These are phyloP conservation scores for Amesomyces nigricolor DNA, from an alignment of 2,329 filamentous ascomycete genomes.

Conservation along the genomic window DNA sequence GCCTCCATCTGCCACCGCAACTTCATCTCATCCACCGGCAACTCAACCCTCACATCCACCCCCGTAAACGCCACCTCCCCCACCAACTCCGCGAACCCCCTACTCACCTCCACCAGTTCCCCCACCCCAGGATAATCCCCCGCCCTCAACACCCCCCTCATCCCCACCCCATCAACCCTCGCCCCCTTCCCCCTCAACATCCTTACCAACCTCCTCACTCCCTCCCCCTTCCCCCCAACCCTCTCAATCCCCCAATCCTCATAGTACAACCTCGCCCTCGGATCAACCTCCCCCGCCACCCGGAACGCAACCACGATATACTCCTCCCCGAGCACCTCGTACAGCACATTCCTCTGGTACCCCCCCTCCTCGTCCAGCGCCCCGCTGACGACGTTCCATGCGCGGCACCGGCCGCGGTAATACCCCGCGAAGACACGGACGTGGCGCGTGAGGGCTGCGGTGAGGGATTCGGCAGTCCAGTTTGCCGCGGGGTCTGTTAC, in stretches of 20 bases:
- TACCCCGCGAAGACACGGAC: constrained; percentile 43
- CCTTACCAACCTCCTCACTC: constrained; percentile 39
- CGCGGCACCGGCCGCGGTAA: constrained; percentile 45
- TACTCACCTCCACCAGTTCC: constrained; percentile 41
- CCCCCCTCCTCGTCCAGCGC: constrained; percentile 50
- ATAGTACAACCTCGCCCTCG: constrained; percentile 50
- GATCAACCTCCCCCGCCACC: constrained; percentile 44
- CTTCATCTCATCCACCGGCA: constrained; percentile 37
- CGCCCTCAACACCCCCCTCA: constrained; percentile 55
- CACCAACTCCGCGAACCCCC: constrained; percentile 44
- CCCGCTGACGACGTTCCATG: constrained; percentile 57
- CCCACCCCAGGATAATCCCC: constrained; percentile 41
- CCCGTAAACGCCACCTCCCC: constrained; percentile 52
- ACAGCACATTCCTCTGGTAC: constrained; percentile 44
- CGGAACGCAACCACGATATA: constrained; percentile 51
- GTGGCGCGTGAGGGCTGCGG: constrained; percentile 46
- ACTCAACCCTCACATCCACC: constrained; percentile 46
- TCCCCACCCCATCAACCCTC: constrained; percentile 57
- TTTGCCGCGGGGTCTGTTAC: constrained; percentile 30
- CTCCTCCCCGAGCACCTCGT: constrained; percentile 44
- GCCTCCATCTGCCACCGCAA: constrained; percentile 42
- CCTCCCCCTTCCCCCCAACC: constrained; percentile 38
- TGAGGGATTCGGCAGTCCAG: constrained; percentile 50
- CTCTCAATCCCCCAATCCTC: constrained; percentile 57
- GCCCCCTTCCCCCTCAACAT: constrained; percentile 43